Base-by-base conservation (phyloP, 2,329 filamentous ascomycete genomes). In the Botrytis byssoidea region DNA sequence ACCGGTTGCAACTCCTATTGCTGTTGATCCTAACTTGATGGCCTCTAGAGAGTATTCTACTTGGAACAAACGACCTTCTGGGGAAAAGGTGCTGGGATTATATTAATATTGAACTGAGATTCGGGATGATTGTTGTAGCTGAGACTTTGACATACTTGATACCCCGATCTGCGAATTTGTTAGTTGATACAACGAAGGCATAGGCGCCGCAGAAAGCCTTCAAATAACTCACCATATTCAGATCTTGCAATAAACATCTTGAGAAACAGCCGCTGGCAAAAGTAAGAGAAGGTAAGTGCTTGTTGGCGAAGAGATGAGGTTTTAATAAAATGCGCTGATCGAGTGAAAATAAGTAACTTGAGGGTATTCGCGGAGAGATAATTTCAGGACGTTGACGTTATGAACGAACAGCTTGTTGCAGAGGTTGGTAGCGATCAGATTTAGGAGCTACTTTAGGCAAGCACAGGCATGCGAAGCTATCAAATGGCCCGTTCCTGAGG, bases 11-110 rank as follows among this genome's bases (percentile, higher is more conserved):
- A 99, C 95, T 80, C 96, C 96, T 86, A 99, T 99, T 82, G 96
- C 96, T 79, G 96, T 99, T 81, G 93, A 97, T 79, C 96, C 96
- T 79, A 98, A 93, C 88, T 99, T 99, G 90, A 99, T 99, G 85
- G 96, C 96, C 88, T 99, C 96, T 84, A 99, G 92, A 75, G 96
- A 98, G 90, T 99, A 99, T 92, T 99, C 96, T 87, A 99, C 96
- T 88, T 99, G 96, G 90, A 99, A 99, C 84, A 99, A 93, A 85
- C 96, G 96, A 82, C 96, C 96, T 89, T 99, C 96, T 75, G 96
- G 96, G 80, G 96, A 99, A 90, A 99, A 99, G 89, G 96, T 99
- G 89, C 93, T 97, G 83, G 74, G 46, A 73, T 78, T 77, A 51
- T 51, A 37, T 73, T 69, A 73, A 68, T 61, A 69, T 69, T 48